phyloP scores from a whole-genome alignment of 2,329 filamentous ascomycete species.

The Onygenales sp. region DNA sequence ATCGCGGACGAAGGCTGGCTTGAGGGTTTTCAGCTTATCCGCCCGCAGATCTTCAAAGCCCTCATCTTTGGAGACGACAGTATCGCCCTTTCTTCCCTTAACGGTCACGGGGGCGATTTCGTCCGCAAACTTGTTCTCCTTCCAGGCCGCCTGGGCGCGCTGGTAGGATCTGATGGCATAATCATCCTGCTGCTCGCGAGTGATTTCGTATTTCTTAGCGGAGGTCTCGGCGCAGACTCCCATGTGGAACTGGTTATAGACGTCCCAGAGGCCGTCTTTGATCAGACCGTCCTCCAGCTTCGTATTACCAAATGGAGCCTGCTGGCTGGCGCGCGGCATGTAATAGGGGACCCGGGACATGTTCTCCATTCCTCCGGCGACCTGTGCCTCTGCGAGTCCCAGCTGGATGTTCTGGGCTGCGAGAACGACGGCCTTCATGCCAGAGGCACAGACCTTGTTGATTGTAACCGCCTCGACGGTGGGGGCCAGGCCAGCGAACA shows the following conservation, averaged over 20 bases:
- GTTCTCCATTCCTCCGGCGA: conserved; percentile 96
- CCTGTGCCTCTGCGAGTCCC: conserved; percentile 74
- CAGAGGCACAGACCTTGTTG: conserved; percentile 97
- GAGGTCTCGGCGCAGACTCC: conserved; percentile 93
- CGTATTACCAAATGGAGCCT: conserved; percentile 78
- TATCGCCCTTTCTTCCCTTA: conserved; percentile 73
- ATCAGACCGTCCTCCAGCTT: conserved; percentile 86
- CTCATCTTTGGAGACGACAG: conserved; percentile 71
- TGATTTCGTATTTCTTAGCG: conserved; percentile 74
- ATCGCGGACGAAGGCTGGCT: conserved; percentile 81
- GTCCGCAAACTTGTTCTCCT: conserved; percentile 69
- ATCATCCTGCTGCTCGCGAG: conserved; percentile 77
- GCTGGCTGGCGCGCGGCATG: conserved; percentile 66
- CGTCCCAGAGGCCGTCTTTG: conserved; percentile 90
- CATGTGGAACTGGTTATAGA: conserved; percentile 97
- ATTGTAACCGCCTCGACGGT: conserved; percentile 81
- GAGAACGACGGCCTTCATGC: conserved; percentile 81
- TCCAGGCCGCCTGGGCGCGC: conserved; percentile 84
- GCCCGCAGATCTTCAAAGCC: conserved; percentile 78
- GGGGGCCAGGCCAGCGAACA: conserved; percentile 78
- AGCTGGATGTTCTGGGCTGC: conserved; percentile 93
- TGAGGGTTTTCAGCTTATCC: conserved; percentile 76
- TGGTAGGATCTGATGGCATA: conserved; percentile 86
- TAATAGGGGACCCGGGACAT: conserved; percentile 95
- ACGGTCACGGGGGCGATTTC: conserved; percentile 86